Base-by-base conservation (phyloP, 768 basidiomycete genomes). In the Hygrocybe punicea region DNA sequence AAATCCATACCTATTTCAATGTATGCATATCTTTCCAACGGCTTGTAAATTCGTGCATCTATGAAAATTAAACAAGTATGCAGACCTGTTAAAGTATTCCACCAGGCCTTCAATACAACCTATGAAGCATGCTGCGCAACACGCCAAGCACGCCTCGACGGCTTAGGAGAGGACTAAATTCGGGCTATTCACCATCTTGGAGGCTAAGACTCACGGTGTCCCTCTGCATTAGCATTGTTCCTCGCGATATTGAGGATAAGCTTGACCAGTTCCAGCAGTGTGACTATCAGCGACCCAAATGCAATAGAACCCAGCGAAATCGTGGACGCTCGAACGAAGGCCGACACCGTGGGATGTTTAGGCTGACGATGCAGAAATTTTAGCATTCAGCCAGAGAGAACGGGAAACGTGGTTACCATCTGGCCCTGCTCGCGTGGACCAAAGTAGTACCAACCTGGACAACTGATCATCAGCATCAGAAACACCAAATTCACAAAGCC, bases 261-360 rank as follows among this genome's bases (percentile, higher is more conserved):
- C 48, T 82, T 74, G 40, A 91, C 57, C 14, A 91, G 66, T 58
- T 93, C 91, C 40, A 93, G 71, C 33, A 93, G 67, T 1, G 92
- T 90, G 25, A 93, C 91, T 56, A 93, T 87, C 62, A 93, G 73
- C 13, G 85, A 88, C 13, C 90, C 90, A 66, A 94, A 92, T 0
- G 90, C 89, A 60, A 93, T 89, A 2, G 88, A 91, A 7, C 90
- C 92, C 33, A 94, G 78, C 0, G 90, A 92, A 24, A 86, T 70
- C 0, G 89, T 91, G 4, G 86, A 87, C 21, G 89, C 87, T 25
- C 91, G 82, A 19, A 80, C 79, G 62, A 93, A 87, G 0, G 89
- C 78, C 44, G 84, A 78, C 2, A 84, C 65, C 7, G 88, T 89
- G 1, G 89, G 86, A 65, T 88, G 80, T 58, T 81, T 83, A 35